phyloP scores from a whole-genome alignment of 106 monocot species.

The Gastrodia elata region DNA sequence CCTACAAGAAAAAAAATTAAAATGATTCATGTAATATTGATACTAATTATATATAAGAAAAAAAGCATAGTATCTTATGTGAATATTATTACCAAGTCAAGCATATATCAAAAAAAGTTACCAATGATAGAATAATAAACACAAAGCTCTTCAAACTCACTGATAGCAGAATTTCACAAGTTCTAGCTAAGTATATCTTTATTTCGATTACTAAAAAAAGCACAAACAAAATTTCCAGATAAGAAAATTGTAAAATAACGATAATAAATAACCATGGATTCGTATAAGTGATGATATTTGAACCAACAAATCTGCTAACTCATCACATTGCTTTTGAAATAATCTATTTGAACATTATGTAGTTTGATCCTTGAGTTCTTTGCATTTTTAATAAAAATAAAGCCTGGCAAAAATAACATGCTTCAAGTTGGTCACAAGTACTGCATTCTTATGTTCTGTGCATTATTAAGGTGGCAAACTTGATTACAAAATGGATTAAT shows the following conservation, averaged over 20 bases:
- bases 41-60: background rate
- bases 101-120: background rate
- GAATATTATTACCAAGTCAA: background rate
- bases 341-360: background rate
- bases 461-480: background rate
- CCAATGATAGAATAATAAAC: background rate
- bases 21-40: background rate
- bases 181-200: background rate
- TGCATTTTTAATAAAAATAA: background rate
- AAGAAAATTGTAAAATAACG: background rate
- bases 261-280: background rate
- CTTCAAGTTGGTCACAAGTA: background rate
- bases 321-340: background rate
- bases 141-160: background rate
- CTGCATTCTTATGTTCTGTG: background rate
- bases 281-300: background rate
- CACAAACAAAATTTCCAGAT: background rate
- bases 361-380: background rate
- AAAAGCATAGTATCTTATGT: background rate
- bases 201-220: background rate
- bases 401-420: background rate
- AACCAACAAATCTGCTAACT: background rate
- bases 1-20: slow-evolving; percentile 29
- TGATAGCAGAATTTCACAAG: background rate
- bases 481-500: too few species aligned